A percentile compares a stretch with the other conserved stretches of the same genome.
These are phyloP conservation scores for Xylaria sp. DNA, from an alignment of 2,329 filamentous ascomycete genomes.

Conservation along the genomic window DNA sequence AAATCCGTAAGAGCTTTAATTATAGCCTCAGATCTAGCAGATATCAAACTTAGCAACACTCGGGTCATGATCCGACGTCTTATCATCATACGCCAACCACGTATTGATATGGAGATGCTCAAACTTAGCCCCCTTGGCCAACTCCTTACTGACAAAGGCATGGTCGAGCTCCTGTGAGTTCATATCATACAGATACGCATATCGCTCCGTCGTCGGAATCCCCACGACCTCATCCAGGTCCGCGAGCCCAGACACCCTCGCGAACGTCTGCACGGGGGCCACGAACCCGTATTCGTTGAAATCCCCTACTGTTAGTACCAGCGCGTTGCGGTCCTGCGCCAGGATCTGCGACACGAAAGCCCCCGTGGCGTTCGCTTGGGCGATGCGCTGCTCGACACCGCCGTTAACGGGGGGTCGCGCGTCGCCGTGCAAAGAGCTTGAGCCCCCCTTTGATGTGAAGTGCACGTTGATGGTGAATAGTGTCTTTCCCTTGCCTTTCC, in stretches of 20 bases:
- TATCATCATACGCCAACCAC: slow-evolving; percentile 67
- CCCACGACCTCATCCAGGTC: slow-evolving; percentile 71
- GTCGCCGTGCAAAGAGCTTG: slow-evolving; percentile 70
- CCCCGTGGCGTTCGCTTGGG: slow-evolving; percentile 69
- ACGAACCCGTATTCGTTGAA: slow-evolving; percentile 79
- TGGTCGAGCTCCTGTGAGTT: slow-evolving; percentile 78
- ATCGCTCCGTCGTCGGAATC: slow-evolving; percentile 67
- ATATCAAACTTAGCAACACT: slow-evolving; percentile 72
- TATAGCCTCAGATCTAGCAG: slow-evolving; percentile 49
- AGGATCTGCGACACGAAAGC: slow-evolving; percentile 70
- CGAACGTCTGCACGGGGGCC: slow-evolving; percentile 66
- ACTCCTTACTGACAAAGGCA: slow-evolving; percentile 61
- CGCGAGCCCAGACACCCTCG: slow-evolving; percentile 62
- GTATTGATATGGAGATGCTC: slow-evolving; percentile 79
- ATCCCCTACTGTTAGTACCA: slow-evolving; percentile 72
- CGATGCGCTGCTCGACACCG: slow-evolving; percentile 65
- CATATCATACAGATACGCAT: slow-evolving; percentile 77
- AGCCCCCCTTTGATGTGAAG: slow-evolving; percentile 74
- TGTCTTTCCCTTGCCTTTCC: slow-evolving; percentile 32
- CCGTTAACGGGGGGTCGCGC: slow-evolving; percentile 73
- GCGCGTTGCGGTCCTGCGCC: slow-evolving; percentile 63
- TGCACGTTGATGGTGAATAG: slow-evolving; percentile 81
- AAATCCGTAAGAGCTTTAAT: background rate
- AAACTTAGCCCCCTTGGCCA: slow-evolving; percentile 55
- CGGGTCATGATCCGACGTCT: slow-evolving; percentile 76